Base-by-base conservation (phyloP, 306 rosid species). In the Cucurbita moschata region DNA sequence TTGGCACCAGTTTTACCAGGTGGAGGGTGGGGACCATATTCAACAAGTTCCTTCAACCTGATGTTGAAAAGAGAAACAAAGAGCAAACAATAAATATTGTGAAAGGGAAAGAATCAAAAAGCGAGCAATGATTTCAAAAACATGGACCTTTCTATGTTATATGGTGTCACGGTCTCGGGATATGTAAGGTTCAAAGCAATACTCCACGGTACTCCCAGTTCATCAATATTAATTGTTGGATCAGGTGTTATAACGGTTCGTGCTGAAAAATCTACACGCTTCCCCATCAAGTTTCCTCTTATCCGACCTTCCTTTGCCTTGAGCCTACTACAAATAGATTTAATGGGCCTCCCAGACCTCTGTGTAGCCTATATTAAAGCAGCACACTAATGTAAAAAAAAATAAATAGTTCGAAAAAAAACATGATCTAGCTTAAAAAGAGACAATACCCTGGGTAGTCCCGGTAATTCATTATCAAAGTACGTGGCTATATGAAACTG, bases 1-100 rank as follows among this genome's bases (percentile, higher is more conserved):
- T 91, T 94, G 42, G 99, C 99, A 84, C 99, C 99, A 72, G 99
- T 94, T 91, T 94, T 94, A 56, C 99, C 99, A 26, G 99, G 97
- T 1, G 99, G 99, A 68, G 99, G 99, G 83, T 94, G 99, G 21
- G 99, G 97, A 35, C 99, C 99, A 43, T 91, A 83, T 81, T 94
- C 97, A 66, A 94, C 99, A 62, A 94, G 97, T 85, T 91, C 97
- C 89, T 94, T 94, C 81, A 94, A 83, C 78, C 99, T 94, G 84
- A 49, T 62, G 66, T 82, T 63, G 11, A 55, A 44, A 49, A 49
- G 54, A 52, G 18, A 14, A 8, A 9, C 59, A 58, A 69, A 30
- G 8, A 0, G 9, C 6, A 44, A 57, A 19, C 75, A 67, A 71
- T 75, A 49, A 39, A 18, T 49, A 57, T 21, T 19, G 10, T 49